Conservation (phyloP, 257 asterid species). For the Nemophila menziesii region DNA sequence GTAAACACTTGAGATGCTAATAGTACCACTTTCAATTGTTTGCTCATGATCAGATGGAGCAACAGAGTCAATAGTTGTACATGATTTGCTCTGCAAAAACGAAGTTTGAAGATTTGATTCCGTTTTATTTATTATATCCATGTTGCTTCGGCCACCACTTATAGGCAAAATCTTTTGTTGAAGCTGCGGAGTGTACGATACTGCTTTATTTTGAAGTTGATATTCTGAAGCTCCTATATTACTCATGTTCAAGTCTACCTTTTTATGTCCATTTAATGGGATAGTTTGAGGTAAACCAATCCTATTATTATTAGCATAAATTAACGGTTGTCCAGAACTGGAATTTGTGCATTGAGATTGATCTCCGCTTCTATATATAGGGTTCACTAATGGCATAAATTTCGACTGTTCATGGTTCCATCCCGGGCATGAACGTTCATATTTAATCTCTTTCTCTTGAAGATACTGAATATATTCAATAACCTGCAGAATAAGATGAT, state of each 20-base stretch:
- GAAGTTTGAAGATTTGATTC: constrained; percentile 33
- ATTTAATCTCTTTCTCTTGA: constrained; percentile 78
- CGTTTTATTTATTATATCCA: constrained; percentile 25
- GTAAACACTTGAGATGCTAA: constrained; percentile 62
- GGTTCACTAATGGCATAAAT: constrained; percentile 53
- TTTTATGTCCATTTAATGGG: constrained; percentile 46
- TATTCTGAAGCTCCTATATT: constrained; percentile 41
- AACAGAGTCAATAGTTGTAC: constrained; percentile 19
- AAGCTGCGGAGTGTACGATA: constrained; percentile 20
- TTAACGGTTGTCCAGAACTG: constrained; percentile 32
- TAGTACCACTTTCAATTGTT: constrained; percentile 55
- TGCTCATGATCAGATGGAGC: constrained; percentile 15
- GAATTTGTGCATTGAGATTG: constrained; percentile 32
- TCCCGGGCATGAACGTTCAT: constrained; percentile 50
- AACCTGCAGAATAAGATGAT: no score
- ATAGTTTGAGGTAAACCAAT: constrained; percentile 25
- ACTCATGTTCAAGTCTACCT: constrained; percentile 46
- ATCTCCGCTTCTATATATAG: no score
- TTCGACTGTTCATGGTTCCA: constrained; percentile 67
- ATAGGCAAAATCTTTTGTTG: constrained; percentile 28
- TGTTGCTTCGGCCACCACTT: constrained; percentile 29
- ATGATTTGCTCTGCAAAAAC: constrained; percentile 22
- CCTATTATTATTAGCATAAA: constrained; percentile 43
- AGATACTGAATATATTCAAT: constrained; percentile 79
- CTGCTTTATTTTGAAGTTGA: constrained; percentile 26